Percentiles rank a stretch among this genome's conserved stretches.
These are phyloP conservation scores for Aureobasidium pullulans DNA, from an alignment of 2,329 filamentous ascomycete species.

Conservation along the genomic window DNA sequence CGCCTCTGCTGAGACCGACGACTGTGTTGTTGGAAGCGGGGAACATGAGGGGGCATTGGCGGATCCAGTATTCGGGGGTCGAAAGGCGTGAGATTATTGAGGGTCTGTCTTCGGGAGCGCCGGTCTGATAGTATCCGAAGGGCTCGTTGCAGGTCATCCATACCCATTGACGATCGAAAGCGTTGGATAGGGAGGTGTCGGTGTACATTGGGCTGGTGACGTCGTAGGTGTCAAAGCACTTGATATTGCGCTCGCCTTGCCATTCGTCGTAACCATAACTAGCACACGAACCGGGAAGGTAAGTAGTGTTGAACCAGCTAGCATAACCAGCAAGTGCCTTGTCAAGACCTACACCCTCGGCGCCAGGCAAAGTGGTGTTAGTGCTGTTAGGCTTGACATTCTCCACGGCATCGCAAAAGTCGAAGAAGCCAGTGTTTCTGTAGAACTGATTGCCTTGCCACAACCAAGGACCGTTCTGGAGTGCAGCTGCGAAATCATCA, in stretches of 20 bases:
- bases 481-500: slow-evolving; percentile 47
- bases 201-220: slow-evolving; percentile 42
- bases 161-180: slow-evolving; percentile 46
- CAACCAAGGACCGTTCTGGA: slow-evolving; percentile 50
- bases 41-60: slow-evolving; percentile 51
- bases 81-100: slow-evolving; percentile 49
- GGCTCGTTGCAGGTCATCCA: slow-evolving; percentile 60
- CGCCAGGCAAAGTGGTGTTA: slow-evolving; percentile 27
- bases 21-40: slow-evolving; percentile 44
- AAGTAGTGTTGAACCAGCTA: slow-evolving; percentile 42
- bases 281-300: slow-evolving; percentile 43
- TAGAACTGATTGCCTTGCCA: slow-evolving; percentile 51
- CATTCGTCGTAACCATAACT: slow-evolving; percentile 42
- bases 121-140: slow-evolving; percentile 51
- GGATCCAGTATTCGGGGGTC: slow-evolving; percentile 45
- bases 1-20: slow-evolving; percentile 41
- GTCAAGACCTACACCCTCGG: slow-evolving; percentile 46
- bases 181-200: slow-evolving; percentile 42
- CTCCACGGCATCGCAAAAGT: slow-evolving; percentile 36
- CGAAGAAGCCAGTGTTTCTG: slow-evolving; percentile 36
- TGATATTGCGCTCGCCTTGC: slow-evolving; percentile 33
- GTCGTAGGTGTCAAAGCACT: slow-evolving; percentile 51
- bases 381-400: slow-evolving; percentile 20
- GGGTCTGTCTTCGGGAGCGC: slow-evolving; percentile 38
- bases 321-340: slow-evolving; percentile 49